These are phyloP conservation scores for Camellia japonica DNA, from an alignment of 148 eudicot genomes.

Conservation along the genomic window DNA sequence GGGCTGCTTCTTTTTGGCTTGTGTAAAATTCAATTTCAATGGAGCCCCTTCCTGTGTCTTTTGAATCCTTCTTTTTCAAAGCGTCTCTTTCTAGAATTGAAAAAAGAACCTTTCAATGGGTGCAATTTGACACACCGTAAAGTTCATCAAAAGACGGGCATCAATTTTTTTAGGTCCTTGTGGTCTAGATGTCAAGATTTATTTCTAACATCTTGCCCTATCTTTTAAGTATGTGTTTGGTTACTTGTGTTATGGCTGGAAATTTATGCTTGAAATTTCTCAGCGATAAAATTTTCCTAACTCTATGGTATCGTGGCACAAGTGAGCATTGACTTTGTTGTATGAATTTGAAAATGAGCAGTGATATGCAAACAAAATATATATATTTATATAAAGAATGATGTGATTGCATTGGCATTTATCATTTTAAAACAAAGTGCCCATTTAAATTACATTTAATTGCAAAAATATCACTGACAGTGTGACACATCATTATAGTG, in stretches of 20 bases:
- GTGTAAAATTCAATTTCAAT: background rate
- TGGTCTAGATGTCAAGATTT: too few species aligned
- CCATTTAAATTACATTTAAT: too few species aligned
- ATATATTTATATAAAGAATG: too few species aligned
- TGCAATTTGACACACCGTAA: background rate
- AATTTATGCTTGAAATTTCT: background rate
- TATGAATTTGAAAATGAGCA: background rate
- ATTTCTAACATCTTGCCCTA: too few species aligned
- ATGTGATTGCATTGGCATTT: too few species aligned
- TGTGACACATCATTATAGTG: too few species aligned
- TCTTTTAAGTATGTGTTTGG: background rate
- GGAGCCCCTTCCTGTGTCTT: background rate
- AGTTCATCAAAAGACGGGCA: background rate
- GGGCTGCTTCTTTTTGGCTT: background rate
- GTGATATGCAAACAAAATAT: too few species aligned
- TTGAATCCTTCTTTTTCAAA: background rate
- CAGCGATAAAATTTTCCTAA: background rate
- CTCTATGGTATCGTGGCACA: background rate
- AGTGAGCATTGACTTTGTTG: background rate
- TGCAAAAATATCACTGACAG: too few species aligned
- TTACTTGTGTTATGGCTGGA: background rate
- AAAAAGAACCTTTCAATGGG: background rate
- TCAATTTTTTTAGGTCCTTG: too few species aligned
- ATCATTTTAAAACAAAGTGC: too few species aligned
- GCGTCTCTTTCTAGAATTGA: background rate